Conservation (phyloP, 2,329 filamentous ascomycete genomes). For the Arthrinium phaeospermum region DNA sequence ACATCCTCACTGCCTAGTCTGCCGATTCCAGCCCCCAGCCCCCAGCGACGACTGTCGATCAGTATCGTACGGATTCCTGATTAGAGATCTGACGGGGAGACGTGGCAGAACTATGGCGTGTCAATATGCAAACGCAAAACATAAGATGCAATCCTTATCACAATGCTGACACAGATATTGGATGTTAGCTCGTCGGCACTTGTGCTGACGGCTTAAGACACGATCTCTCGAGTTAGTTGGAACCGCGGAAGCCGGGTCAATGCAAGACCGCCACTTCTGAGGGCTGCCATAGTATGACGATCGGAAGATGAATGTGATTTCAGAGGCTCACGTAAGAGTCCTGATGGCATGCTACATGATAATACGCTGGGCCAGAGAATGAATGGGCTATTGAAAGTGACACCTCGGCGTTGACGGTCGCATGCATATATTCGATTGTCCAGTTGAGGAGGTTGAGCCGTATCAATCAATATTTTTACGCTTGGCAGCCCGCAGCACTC, state of each 20-base stretch:
- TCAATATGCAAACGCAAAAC: too few relatives aligned
- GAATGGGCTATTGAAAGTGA: not conserved
- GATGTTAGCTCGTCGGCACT: too few relatives aligned
- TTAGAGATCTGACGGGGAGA: too few relatives aligned
- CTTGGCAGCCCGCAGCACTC: too few relatives aligned
- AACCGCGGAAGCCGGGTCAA: not conserved
- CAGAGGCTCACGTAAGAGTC: not conserved
- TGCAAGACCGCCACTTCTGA: not conserved
- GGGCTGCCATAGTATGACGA: not conserved
- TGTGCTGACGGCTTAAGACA: not conserved
- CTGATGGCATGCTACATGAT: not conserved
- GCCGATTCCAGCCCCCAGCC: too few relatives aligned
- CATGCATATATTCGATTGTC: not conserved
- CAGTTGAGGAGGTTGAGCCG: not conserved
- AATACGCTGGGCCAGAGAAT: not conserved
- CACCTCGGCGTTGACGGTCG: not conserved
- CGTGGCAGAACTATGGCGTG: too few relatives aligned
- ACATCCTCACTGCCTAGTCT: not conserved
- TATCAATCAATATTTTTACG: too few relatives aligned
- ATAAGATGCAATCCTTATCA: too few relatives aligned
- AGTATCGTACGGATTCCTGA: not conserved
- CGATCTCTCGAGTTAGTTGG: not conserved
- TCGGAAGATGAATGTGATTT: not conserved
- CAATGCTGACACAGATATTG: too few relatives aligned
- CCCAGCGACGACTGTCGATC: not conserved